Evolutionary conservation across 2,329 filamentous ascomycete genomes (phyloP).

Genomic region (Colletotrichum lindemuthianum): DNA sequence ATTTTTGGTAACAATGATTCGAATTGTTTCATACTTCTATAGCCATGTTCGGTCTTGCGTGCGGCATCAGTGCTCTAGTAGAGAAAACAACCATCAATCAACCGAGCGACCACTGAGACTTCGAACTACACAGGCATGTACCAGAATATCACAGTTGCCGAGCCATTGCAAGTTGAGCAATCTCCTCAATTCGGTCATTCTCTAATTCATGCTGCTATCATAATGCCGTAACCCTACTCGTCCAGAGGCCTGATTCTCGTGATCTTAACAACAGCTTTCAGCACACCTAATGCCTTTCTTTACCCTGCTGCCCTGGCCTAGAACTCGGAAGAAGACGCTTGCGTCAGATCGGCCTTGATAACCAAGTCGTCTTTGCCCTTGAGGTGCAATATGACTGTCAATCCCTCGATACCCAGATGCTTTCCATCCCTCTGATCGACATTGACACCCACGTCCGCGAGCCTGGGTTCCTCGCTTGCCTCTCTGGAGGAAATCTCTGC

Average conservation of each 20-base stretch:
- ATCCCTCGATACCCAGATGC: constrained; percentile 54
- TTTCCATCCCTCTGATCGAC: constrained; percentile 44
- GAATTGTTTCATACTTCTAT: not conserved
- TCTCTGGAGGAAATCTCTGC: constrained; percentile 47
- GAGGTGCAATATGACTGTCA: constrained; percentile 63
- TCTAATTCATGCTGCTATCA: constrained; percentile 30
- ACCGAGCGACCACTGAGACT: too few relatives aligned
- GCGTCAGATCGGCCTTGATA: constrained; percentile 58
- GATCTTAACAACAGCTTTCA: not conserved
- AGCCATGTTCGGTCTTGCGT: not conserved
- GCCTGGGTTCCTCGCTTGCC: not conserved
- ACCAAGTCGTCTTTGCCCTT: constrained; percentile 61
- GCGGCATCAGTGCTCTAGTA: not conserved
- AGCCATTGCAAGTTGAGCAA: not conserved
- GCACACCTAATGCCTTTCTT: not conserved
- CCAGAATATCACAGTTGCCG: not conserved
- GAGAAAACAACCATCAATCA: too few relatives aligned
- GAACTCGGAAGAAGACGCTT: constrained; percentile 9
- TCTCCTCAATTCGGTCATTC: constrained; percentile 6
- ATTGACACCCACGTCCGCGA: constrained; percentile 39
- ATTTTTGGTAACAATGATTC: constrained; percentile 12
- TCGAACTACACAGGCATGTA: not conserved
- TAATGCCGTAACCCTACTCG: constrained; percentile 18
- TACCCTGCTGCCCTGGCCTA: not conserved
- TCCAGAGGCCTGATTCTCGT: not conserved